Base-by-base conservation (phyloP, 768 basidiomycete species). In the Cystofilobasidium macerans region DNA sequence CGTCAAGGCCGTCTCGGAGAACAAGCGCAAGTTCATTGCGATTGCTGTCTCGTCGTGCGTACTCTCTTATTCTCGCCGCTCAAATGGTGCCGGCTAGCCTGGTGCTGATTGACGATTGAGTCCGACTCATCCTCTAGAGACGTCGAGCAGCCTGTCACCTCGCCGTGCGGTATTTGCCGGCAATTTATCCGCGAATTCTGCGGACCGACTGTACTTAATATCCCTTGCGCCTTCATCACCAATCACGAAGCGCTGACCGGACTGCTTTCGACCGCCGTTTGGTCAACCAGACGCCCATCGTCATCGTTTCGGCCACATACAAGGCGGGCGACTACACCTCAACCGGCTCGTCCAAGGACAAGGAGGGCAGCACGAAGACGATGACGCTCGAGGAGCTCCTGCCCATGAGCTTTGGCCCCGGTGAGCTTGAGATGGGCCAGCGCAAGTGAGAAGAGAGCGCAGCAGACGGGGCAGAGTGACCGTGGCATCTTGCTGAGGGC, bases 161-260 rank as follows among this genome's bases (percentile, higher is more conserved):
- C 91, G 1, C 94, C 94, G 0, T 98, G 95, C 75, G 94, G 94
- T 2, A 84, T 93, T 56, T 99, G 93, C 71, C 86, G 94, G 11
- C 93, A 97, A 74, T 82, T 95, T 58, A 81, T 90, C 57, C 84
- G 88, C 65, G 91, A 94, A 72, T 93, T 94, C 71, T 91, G 88
- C 71, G 75, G 81, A 8, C 81, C 82, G 42, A 79, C 84, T 30
- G 72, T 73, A 16, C 47, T 68, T 69, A 26, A 5, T 12, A 13
- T 35, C 38, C 45, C 24, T 11, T 48, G 1, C 30, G 30, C 24
- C 28, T 33, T 61, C 68, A 18, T n/a, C n/a, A n/a, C n/a, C n/a
- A n/a, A n/a, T n/a, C n/a, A 3, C 22, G 32, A 9, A 24, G 1
- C 54, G 45, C 42, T 28, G 26, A 28, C 4, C 2, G 53, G 13